Evolutionary conservation across 164 flowering plant species (phyloP).

Genomic region (Aristolochia contorta): DNA sequence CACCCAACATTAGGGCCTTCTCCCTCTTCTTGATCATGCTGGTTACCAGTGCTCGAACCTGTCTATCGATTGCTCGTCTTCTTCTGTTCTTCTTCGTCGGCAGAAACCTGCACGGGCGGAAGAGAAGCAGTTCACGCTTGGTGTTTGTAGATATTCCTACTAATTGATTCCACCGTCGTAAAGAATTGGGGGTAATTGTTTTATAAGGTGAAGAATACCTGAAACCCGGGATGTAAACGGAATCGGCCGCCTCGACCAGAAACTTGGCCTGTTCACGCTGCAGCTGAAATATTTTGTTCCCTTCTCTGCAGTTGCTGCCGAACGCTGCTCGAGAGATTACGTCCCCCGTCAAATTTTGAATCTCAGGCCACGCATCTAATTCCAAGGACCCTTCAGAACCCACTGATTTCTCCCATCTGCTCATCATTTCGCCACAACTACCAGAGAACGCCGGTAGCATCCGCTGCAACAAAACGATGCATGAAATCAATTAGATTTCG

Average conservation of each 20-base stretch:
- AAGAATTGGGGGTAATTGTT: neutral
- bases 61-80: conserved; percentile 2
- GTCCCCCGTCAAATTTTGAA: conserved; percentile 8
- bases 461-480: neutral
- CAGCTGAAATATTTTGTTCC: conserved; percentile 6
- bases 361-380: conserved; percentile 8
- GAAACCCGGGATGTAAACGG: conserved; percentile 6
- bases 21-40: conserved; percentile 8
- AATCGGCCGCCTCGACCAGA: neutral
- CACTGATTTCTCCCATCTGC: conserved; percentile 8
- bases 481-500: too few relatives aligned
- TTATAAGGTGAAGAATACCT: neutral
- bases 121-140: neutral
- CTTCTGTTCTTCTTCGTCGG: conserved; percentile 5
- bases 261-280: conserved; percentile 8
- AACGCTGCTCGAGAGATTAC: conserved; percentile 13
- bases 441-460: conserved; percentile 9
- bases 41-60: conserved; percentile 1
- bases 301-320: conserved; percentile 11
- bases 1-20: conserved; percentile 8
- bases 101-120: conserved; percentile 6
- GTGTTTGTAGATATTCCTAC: neutral
- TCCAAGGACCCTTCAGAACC: conserved; percentile 4
- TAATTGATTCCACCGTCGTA: neutral
- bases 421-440: conserved; percentile 7